A percentile compares a stretch with the other conserved stretches of the same genome.
These are phyloP conservation scores for Venturia asperata DNA, from an alignment of 2,329 filamentous ascomycete species.

Conservation along the genomic window DNA sequence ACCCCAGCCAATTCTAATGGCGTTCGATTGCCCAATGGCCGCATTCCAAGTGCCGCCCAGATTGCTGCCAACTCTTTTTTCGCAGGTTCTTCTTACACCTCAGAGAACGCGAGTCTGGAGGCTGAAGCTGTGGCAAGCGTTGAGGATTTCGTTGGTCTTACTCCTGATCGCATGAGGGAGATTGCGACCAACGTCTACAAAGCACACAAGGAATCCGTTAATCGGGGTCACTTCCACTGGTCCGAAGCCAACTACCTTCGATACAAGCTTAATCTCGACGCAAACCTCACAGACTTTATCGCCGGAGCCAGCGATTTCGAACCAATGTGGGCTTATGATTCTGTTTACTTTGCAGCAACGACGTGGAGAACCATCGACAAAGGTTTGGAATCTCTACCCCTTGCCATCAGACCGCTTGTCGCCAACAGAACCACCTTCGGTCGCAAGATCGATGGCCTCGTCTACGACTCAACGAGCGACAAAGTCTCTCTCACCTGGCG, in stretches of 20 bases:
- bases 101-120: constrained; percentile 26
- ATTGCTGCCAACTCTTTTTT: constrained; percentile 41
- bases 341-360: constrained; percentile 53
- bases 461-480: constrained; percentile 43
- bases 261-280: constrained; percentile 48
- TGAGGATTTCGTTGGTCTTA: constrained; percentile 29
- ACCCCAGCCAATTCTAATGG: constrained; percentile 43
- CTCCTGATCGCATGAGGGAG: constrained; percentile 25
- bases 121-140: constrained; percentile 37
- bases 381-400: constrained; percentile 52
- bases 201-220: constrained; percentile 48
- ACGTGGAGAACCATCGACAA: constrained; percentile 60
- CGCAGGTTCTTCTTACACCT: constrained; percentile 23
- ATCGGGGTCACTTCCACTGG: constrained; percentile 54
- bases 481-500: constrained; percentile 56
- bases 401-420: constrained; percentile 56
- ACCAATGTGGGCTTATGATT: constrained; percentile 48
- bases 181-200: constrained; percentile 42
- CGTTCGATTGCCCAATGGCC: constrained; percentile 44
- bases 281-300: constrained; percentile 51
- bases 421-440: constrained; percentile 50
- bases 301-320: constrained; percentile 39
- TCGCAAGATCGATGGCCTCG: constrained; percentile 50
- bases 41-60: constrained; percentile 47
- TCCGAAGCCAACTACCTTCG: constrained; percentile 58